A percentile compares a stretch with the other conserved stretches of the same genome.
phyloP scores from a whole-genome alignment of 331 rosid species.

The Quercus phellos region DNA sequence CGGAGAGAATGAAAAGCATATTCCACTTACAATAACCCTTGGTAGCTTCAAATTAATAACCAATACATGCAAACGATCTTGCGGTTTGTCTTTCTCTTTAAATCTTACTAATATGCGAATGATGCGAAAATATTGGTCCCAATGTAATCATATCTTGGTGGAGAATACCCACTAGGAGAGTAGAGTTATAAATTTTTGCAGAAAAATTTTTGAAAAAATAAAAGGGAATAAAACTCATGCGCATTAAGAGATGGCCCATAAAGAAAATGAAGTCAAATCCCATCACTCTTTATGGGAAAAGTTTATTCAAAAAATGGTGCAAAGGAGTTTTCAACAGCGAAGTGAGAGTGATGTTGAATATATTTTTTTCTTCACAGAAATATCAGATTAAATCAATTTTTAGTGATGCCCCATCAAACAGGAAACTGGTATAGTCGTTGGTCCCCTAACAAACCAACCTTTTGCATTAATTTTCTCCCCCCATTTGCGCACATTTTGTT shows the following conservation, averaged over 20 bases:
- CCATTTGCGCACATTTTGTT: not conserved
- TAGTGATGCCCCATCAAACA: conserved; percentile 1
- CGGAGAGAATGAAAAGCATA: too few relatives aligned
- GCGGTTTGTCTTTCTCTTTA: too few relatives aligned
- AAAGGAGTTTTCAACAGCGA: conserved; percentile 24
- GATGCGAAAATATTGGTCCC: not conserved
- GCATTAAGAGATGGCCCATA: conserved; percentile 36
- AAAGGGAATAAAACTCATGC: conserved; percentile 41
- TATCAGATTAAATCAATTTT: not conserved
- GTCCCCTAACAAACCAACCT: conserved; percentile 16
- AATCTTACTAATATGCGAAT: not conserved
- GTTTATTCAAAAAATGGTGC: conserved; percentile 32
- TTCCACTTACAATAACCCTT: not conserved
- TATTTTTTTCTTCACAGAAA: not conserved
- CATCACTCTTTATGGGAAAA: conserved; percentile 44
- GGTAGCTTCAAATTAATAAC: not conserved
- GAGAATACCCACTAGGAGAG: conserved; percentile 25
- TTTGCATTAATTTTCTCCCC: not conserved
- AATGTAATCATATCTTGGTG: conserved; percentile 5
- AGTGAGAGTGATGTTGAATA: conserved; percentile 41
- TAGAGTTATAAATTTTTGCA: conserved; percentile 16
- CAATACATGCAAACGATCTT: too few relatives aligned
- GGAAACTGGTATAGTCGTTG: not conserved
- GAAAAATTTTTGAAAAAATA: conserved; percentile 12
- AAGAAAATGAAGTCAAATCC: conserved; percentile 51